Percentiles rank a stretch among this genome's conserved stretches.
Conservation (phyloP, 495 filamentous ascomycete genomes). For the Aspergillus cristatus region DNA sequence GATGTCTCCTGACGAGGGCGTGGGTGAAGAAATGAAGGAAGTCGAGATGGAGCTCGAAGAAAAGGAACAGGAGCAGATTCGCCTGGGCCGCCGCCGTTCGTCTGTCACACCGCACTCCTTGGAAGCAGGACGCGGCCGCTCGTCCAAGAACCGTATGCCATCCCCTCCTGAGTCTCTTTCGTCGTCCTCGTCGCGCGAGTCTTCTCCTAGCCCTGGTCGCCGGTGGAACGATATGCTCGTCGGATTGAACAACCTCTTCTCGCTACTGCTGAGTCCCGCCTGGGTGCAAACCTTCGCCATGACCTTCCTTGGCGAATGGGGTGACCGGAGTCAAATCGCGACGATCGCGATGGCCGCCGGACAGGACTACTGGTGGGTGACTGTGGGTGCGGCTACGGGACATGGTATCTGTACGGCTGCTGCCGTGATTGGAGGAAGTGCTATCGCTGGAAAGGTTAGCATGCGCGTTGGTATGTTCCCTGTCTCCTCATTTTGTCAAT, state of each 20-base stretch:
- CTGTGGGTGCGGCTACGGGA: slow-evolving; percentile 75
- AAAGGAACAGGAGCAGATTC: slow-evolving; percentile 64
- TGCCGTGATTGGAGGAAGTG: slow-evolving; percentile 88
- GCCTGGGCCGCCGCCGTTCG: slow-evolving; percentile 42
- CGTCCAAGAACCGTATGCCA: slow-evolving; percentile 39
- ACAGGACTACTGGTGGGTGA: slow-evolving; percentile 99
- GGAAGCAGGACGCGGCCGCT: slow-evolving; percentile 41
- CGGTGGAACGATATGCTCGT: slow-evolving; percentile 32
- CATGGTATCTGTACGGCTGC: slow-evolving; percentile 84
- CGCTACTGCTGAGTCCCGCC: slow-evolving; percentile 80
- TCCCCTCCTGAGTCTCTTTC: slow-evolving; percentile 46
- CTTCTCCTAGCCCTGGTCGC: slow-evolving; percentile 40
- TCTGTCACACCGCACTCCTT: slow-evolving; percentile 43
- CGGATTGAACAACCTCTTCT: slow-evolving; percentile 79
- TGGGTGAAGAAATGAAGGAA: slow-evolving; percentile 91
- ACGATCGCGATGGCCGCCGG: slow-evolving; percentile 99
- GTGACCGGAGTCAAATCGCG: slow-evolving; percentile 93
- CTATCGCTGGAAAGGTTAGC: slow-evolving; percentile 88
- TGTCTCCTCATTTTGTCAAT: background rate
- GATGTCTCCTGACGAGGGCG: slow-evolving; percentile 82
- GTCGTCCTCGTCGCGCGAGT: slow-evolving; percentile 47
- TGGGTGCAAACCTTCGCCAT: slow-evolving; percentile 99
- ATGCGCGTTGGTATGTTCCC: slow-evolving; percentile 83
- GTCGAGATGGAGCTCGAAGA: slow-evolving; percentile 93
- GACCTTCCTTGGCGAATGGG: slow-evolving; percentile 98